Conservation (phyloP, 225 moss, liverwort and hornwort species). For the Anthoceros angustus region DNA sequence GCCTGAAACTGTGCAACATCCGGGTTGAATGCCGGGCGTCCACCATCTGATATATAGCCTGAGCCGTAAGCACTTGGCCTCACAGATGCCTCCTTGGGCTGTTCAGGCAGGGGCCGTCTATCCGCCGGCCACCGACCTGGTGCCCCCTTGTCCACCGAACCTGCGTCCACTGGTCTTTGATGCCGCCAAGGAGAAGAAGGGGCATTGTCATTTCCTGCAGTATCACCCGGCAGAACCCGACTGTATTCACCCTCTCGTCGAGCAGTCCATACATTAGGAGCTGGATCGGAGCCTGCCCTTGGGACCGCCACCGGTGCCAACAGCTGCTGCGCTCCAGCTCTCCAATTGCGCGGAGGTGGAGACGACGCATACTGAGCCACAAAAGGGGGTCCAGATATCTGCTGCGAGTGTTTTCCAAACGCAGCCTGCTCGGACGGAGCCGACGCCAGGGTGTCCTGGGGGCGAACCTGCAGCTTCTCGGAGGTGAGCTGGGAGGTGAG, state of each 20-base stretch:
- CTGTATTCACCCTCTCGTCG: slow-evolving; percentile 38
- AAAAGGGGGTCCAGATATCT: neutral
- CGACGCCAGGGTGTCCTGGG: neutral
- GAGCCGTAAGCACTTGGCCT: slow-evolving; percentile 15
- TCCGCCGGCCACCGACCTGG: slow-evolving; percentile 77
- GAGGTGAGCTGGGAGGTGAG: slow-evolving; percentile 1
- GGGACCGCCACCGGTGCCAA: slow-evolving; percentile 14
- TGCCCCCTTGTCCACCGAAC: slow-evolving; percentile 44
- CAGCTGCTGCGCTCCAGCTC: slow-evolving; percentile 44
- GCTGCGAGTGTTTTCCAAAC: neutral
- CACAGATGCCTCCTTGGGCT: slow-evolving; percentile 7
- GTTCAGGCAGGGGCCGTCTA: slow-evolving; percentile 12
- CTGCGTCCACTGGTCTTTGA: slow-evolving; percentile 31
- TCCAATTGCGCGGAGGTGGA: slow-evolving; percentile 77
- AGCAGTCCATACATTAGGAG: slow-evolving; percentile 77
- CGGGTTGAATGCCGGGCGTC: slow-evolving; percentile 20
- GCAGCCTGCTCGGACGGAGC: neutral
- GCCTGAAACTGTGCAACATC: slow-evolving; percentile 13
- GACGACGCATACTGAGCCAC: neutral
- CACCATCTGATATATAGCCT: slow-evolving; percentile 14
- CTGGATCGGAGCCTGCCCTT: slow-evolving; percentile 21
- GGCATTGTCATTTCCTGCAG: slow-evolving; percentile 21
- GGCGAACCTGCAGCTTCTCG: neutral
- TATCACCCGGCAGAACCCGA: slow-evolving; percentile 25
- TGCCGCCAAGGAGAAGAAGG: slow-evolving; percentile 54